A percentile compares a stretch with the other conserved stretches of the same genome.
phyloP scores from a whole-genome alignment of 257 asterid species.

The Leptodermis oblonga region DNA sequence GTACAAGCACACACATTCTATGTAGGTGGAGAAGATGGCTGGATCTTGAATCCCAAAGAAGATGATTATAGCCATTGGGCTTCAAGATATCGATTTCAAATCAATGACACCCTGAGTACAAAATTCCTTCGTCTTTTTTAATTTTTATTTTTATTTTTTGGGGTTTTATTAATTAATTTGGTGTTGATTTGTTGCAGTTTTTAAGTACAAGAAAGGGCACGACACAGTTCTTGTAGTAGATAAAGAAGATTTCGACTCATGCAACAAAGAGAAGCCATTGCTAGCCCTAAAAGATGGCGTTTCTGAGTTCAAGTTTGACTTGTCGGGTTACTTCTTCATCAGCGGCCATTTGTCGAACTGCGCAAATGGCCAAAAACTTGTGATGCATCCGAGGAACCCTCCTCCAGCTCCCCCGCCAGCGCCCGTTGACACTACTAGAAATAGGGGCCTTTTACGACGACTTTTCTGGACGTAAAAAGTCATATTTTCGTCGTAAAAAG shows the following conservation, averaged over 20 bases:
- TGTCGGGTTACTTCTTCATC: conserved; percentile 62
- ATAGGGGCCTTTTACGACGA: too few relatives aligned
- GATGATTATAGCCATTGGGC: conserved; percentile 37
- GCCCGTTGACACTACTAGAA: too few relatives aligned
- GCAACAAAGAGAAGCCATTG: conserved; percentile 41
- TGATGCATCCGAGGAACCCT: conserved; percentile 36
- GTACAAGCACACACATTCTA: conserved; percentile 19
- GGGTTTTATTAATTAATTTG: not conserved
- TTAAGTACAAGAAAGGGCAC: conserved; percentile 39
- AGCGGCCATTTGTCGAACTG: conserved; percentile 43
- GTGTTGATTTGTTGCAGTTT: conserved; percentile 28
- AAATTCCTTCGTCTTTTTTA: not conserved
- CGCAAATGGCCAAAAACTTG: conserved; percentile 59
- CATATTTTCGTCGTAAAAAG: too few relatives aligned
- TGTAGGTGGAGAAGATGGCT: conserved; percentile 37
- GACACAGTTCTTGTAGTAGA: conserved; percentile 63
- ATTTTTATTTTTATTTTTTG: too few relatives aligned
- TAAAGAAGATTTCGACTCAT: conserved; percentile 35
- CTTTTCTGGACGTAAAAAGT: too few relatives aligned
- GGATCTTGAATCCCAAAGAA: conserved; percentile 31
- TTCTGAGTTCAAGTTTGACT: conserved; percentile 39
- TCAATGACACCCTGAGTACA: conserved; percentile 39
- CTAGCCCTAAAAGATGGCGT: conserved; percentile 37
- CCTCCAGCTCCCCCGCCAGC: conserved; percentile 10
- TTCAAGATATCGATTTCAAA: conserved; percentile 27